phyloP scores from a whole-genome alignment of 2,329 filamentous ascomycete genomes.

The Colletotrichum liriopes region DNA sequence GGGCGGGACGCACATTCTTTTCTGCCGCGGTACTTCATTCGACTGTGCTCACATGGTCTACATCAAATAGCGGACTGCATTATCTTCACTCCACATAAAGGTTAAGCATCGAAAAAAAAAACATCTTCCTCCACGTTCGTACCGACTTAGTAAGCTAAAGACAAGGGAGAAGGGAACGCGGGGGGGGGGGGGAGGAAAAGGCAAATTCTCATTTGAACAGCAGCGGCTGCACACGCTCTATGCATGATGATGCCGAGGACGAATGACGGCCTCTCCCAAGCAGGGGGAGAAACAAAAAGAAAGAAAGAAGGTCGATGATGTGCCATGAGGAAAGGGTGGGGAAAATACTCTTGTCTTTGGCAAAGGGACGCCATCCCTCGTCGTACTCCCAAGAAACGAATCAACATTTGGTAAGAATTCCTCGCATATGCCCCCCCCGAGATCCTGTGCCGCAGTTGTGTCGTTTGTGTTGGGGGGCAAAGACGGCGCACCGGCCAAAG shows the following conservation, averaged over 20 bases:
- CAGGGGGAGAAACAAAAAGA: too few relatives aligned
- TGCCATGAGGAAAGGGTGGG: not conserved
- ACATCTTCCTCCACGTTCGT: not conserved
- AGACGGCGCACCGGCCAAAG: not conserved
- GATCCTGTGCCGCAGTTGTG: not conserved
- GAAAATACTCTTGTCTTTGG: not conserved
- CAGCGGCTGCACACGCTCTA: conserved; percentile 34
- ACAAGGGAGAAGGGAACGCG: too few relatives aligned
- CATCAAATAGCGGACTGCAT: not conserved
- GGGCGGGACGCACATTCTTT: not conserved
- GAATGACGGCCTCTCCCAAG: not conserved
- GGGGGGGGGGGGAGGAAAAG: too few relatives aligned
- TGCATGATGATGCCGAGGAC: not conserved
- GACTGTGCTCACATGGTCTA: not conserved
- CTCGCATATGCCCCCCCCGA: not conserved
- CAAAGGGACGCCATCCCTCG: too few relatives aligned
- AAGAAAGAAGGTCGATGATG: too few relatives aligned
- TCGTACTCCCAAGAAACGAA: too few relatives aligned
- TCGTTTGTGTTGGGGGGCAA: not conserved
- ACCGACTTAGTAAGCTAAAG: not conserved
- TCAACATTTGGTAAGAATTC: too few relatives aligned
- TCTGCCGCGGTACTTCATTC: too few relatives aligned
- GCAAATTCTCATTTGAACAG: not conserved
- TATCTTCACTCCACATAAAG: not conserved
- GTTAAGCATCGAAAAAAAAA: not conserved